Percentiles rank a stretch among this genome's conserved stretches.
Evolutionary conservation across 2,329 filamentous ascomycete genomes (phyloP).

Genomic region (Clonostachys chloroleuca): DNA sequence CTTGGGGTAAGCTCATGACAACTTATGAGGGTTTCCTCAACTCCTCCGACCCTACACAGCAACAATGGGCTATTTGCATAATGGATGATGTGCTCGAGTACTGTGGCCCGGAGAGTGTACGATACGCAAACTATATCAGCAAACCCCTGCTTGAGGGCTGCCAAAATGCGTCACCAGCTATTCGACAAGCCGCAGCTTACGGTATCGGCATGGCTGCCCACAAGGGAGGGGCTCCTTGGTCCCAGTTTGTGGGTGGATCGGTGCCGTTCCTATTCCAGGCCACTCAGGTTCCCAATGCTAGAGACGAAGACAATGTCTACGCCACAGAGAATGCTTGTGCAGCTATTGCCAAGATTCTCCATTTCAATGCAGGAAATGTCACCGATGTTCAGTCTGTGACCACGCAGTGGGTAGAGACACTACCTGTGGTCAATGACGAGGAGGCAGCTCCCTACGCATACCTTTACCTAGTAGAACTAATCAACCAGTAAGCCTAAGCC

Average conservation of each 20-base stretch:
- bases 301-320: conserved; percentile 90
- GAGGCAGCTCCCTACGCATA: conserved; percentile 97
- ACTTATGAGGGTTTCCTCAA: conserved; percentile 85
- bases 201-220: conserved; percentile 94
- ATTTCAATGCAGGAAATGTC: conserved; percentile 79
- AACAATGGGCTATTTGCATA: conserved; percentile 98
- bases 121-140: conserved; percentile 81
- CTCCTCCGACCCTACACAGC: conserved; percentile 79
- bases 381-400: conserved; percentile 72
- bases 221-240: conserved; percentile 82
- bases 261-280: conserved; percentile 82
- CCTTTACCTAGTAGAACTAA: conserved; percentile 83
- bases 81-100: conserved; percentile 98
- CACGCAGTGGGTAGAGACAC: conserved; percentile 82
- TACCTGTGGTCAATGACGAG: conserved; percentile 92
- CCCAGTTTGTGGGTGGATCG: conserved; percentile 77
- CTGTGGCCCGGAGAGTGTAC: conserved; percentile 83
- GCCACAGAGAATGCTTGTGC: conserved; percentile 97
- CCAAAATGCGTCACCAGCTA: conserved; percentile 80
- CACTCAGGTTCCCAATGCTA: conserved; percentile 73
- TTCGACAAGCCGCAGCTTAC: conserved; percentile 93
- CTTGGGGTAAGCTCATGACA: conserved; percentile 81
- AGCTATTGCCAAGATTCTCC: conserved; percentile 93
- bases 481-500: conserved; percentile 74
- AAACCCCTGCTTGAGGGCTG: conserved; percentile 84